These are phyloP conservation scores for Thielaviopsis punctulata DNA, from an alignment of 2,329 filamentous ascomycete species.

Conservation along the genomic window DNA sequence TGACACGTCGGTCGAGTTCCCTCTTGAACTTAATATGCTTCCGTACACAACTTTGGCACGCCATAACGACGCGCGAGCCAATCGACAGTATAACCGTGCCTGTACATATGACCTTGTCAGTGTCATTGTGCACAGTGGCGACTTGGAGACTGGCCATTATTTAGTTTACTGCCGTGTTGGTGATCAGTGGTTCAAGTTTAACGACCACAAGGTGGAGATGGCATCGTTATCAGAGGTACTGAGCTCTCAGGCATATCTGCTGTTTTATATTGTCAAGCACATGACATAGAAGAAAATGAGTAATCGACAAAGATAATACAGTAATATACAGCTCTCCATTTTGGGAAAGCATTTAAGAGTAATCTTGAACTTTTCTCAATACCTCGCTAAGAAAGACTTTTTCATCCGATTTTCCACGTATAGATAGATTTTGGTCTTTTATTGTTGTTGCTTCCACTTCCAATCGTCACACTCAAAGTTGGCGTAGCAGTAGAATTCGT, in stretches of 20 bases:
- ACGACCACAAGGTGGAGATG: constrained; percentile 80
- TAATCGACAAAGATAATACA: not conserved
- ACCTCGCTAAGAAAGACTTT: too few species aligned
- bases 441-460: constrained; percentile 22
- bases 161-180: constrained; percentile 75
- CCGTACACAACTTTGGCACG: constrained; percentile 64
- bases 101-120: constrained; percentile 77
- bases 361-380: not conserved
- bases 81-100: constrained; percentile 40
- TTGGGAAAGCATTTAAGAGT: not conserved
- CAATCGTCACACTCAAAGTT: constrained; percentile 51
- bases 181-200: constrained; percentile 86
- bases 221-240: constrained; percentile 75
- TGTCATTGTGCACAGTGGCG: constrained; percentile 84
- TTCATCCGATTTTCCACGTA: too few species aligned
- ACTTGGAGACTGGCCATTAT: constrained; percentile 85
- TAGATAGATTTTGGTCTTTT: constrained; percentile 10
- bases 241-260: constrained; percentile 68
- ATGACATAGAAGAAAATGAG: constrained; percentile 17
- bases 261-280: constrained; percentile 67
- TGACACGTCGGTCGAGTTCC: constrained; percentile 71
- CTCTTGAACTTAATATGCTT: constrained; percentile 72
- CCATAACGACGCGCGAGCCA: constrained; percentile 27
- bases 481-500: constrained; percentile 66
- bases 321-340: too few species aligned